Percentiles rank a stretch among this genome's conserved stretches.
phyloP scores from a whole-genome alignment of 495 filamentous ascomycete genomes.

The Penicillium cataractarum region DNA sequence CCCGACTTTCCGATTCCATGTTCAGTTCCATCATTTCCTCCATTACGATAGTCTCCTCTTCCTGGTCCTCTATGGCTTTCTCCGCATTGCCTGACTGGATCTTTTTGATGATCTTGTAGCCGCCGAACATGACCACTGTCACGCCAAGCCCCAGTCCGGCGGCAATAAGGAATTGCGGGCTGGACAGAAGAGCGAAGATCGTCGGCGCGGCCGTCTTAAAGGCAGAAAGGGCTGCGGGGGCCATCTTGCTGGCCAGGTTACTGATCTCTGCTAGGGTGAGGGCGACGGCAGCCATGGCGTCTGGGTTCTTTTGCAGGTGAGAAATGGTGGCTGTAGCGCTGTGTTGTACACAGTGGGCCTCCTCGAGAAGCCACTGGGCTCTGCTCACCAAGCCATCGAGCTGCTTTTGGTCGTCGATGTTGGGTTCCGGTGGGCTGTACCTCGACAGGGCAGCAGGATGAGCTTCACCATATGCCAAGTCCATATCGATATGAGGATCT shows the following conservation, averaged over 20 bases:
- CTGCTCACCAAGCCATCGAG: conserved; percentile 66
- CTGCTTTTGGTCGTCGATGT: conserved; percentile 54
- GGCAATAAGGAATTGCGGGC: conserved; percentile 91
- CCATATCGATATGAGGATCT: conserved; percentile 77
- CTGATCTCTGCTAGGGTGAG: conserved; percentile 91
- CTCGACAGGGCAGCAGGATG: conserved; percentile 46
- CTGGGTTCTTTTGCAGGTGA: conserved; percentile 87
- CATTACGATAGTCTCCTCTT: conserved; percentile 37
- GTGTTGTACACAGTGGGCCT: conserved; percentile 86
- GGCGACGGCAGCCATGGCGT: conserved; percentile 92
- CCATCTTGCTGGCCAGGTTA: conserved; percentile 79
- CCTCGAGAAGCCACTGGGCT: conserved; percentile 74
- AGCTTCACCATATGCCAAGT: conserved; percentile 78
- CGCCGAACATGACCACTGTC: conserved; percentile 91
- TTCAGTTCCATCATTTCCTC: conserved; percentile 63
- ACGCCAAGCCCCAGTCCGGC: conserved; percentile 86
- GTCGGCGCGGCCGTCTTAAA: conserved; percentile 80
- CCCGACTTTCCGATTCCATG: conserved; percentile 60
- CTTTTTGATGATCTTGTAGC: conserved; percentile 94
- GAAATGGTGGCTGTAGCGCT: conserved; percentile 80
- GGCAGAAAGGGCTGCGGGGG: conserved; percentile 71
- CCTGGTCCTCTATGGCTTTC: conserved; percentile 2
- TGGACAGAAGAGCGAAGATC: conserved; percentile 83
- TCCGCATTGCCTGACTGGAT: conserved; percentile 50
- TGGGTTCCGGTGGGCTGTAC: conserved; percentile 31